phyloP scores from a whole-genome alignment of 1,284 basidiomycete species.

The Boletus semigastroideus region DNA sequence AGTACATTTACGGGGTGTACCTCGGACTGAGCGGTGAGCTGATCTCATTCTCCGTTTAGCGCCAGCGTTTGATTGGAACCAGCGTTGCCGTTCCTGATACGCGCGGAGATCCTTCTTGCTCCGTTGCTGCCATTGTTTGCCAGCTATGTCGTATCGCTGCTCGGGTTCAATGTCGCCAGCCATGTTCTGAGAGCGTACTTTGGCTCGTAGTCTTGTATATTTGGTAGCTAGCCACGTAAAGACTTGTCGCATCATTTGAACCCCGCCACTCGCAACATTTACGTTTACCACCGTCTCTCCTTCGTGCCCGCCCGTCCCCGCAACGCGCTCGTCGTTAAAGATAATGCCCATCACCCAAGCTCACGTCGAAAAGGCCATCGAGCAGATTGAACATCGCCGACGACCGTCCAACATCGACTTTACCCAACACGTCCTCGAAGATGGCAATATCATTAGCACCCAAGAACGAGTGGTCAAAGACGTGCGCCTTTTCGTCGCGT shows the following conservation, averaged over 20 bases:
- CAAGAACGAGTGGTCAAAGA: conserved; percentile 86
- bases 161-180: conserved; percentile 88
- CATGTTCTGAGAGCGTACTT: conserved; percentile 80
- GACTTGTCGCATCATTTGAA: conserved; percentile 24
- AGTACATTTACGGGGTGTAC: conserved; percentile 90
- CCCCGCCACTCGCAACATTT: conserved; percentile 25
- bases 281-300: conserved; percentile 7
- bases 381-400: conserved; percentile 68
- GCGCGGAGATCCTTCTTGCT: conserved; percentile 82
- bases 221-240: conserved; percentile 12
- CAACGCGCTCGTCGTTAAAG: conserved; percentile 4
- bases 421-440: conserved; percentile 86
- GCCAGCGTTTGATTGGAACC: conserved; percentile 6
- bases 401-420: conserved; percentile 77
- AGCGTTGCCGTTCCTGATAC: conserved; percentile 90
- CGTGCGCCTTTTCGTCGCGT: conserved; percentile 41
- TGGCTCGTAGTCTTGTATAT: conserved; percentile 33
- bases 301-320: conserved; percentile 7
- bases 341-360: conserved; percentile 43
- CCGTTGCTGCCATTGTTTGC: conserved; percentile 83
- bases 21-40: conserved; percentile 77
- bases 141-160: conserved; percentile 80
- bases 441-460: conserved; percentile 83
- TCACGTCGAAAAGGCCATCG: conserved; percentile 73
- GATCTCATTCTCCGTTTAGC: conserved; percentile 8